Percentiles rank a stretch among this genome's conserved stretches.
Evolutionary conservation across 257 asterid genomes (phyloP).

Genomic region (Nicotiana tabacum): DNA sequence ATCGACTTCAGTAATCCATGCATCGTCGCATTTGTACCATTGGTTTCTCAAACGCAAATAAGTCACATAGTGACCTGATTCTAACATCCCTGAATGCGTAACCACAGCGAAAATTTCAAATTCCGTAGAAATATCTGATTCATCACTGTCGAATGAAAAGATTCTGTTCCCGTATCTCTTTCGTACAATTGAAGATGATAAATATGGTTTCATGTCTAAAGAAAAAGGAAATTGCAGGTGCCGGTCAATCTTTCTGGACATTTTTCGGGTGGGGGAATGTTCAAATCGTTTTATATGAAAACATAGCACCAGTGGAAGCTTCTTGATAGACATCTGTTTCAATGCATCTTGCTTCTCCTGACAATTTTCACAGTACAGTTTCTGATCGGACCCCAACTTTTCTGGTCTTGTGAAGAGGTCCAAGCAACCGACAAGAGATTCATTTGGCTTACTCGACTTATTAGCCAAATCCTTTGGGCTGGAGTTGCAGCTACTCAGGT

Average conservation of each 20-base stretch:
- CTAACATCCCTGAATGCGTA: constrained; percentile 70
- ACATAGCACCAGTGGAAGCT: constrained; percentile 81
- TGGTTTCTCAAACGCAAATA: constrained; percentile 63
- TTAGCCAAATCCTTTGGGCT: constrained; percentile 9
- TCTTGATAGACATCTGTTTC: constrained; percentile 82
- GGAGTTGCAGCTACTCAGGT: constrained; percentile 37
- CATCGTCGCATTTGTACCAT: constrained; percentile 92
- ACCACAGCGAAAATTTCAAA: constrained; percentile 87
- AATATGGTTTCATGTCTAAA: constrained; percentile 74
- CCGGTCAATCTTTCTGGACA: constrained; percentile 70
- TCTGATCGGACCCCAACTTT: constrained; percentile 79
- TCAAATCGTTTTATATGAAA: constrained; percentile 82
- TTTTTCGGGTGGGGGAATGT: constrained; percentile 63
- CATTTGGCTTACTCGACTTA: constrained; percentile 39
- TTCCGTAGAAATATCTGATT: constrained; percentile 48
- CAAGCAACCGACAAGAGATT: constrained; percentile 71
- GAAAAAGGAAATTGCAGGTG: constrained; percentile 75
- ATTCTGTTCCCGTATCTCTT: constrained; percentile 67
- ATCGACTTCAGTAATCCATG: constrained; percentile 71
- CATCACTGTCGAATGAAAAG: constrained; percentile 53
- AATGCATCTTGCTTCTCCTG: constrained; percentile 76
- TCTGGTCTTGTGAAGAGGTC: constrained; percentile 86
- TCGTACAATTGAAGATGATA: constrained; percentile 75
- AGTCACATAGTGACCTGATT: constrained; percentile 78
- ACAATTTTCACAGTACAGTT: constrained; percentile 78